Base-by-base conservation (phyloP, 257 asterid genomes). In the Forsythia suspensa region DNA sequence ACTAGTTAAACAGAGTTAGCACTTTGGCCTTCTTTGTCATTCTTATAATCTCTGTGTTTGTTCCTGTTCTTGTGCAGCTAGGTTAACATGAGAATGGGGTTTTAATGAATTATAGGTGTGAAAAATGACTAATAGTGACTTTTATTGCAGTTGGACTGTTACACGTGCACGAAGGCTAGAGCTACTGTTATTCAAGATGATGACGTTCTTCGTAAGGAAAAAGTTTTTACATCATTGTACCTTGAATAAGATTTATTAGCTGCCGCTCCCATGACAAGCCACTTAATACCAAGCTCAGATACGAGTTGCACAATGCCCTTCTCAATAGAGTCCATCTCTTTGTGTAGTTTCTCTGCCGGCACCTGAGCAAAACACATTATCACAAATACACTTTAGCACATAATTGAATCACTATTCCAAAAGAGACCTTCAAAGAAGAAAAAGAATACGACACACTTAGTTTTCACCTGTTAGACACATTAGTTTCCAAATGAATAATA, bases 201-300 rank as follows among this genome's bases (percentile, higher is more conserved):
- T 39, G 12, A 51, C 13, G 70, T 67, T 75, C 37, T 44, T 48
- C 7, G 11, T 21, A 78, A 61, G 9, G 39, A 73, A 65, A 11
- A 59, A 11, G 0, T 8, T 24, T 61, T 61, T 6, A 39, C 68
- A 59, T 72, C 34, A 59, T 9, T 52, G 39, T 95, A 95, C 99
- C 82, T 87, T 44, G 97, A 89, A 84, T 87, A 95, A 76, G 85
- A 77, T 86, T 83, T 88, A 80, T 80, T 87, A 69, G 94, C 90
- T 69, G 97, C 97, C 2, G 90, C 97, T 75, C 99, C 99, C 93
- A 95, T 89, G 79, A 92, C 94, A 70, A 95, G 94, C 88, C 88
- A 89, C 85, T 87, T 86, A 76, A 95, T 90, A 68, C 85, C 81
- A 81, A 85, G 87, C 44, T 88, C 85, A 15, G 80, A 72, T 80